These are phyloP conservation scores for Blastobotrys americana DNA, from an alignment of 805 yeast genomes.

Conservation along the genomic window DNA sequence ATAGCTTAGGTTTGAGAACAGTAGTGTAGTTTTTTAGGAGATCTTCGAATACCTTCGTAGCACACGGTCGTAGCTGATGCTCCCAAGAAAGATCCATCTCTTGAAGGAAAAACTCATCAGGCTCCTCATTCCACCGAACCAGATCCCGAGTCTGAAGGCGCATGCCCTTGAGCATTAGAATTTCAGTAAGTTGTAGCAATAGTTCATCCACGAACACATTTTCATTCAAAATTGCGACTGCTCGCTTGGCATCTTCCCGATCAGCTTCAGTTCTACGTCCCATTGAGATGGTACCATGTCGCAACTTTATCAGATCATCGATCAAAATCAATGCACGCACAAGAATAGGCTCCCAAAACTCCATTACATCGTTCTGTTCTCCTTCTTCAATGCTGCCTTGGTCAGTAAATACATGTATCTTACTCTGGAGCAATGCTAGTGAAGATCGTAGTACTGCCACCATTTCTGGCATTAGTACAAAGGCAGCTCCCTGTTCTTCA, in stretches of 20 bases:
- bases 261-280: slow-evolving; percentile 55
- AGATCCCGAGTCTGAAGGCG: slow-evolving; percentile 67
- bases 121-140: slow-evolving; percentile 76
- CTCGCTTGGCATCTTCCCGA: slow-evolving; percentile 52
- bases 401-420: slow-evolving; percentile 34
- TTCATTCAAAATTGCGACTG: slow-evolving; percentile 45
- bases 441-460: slow-evolving; percentile 51
- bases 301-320: slow-evolving; percentile 57
- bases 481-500: slow-evolving; percentile 57
- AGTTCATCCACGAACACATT: slow-evolving; percentile 54
- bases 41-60: slow-evolving; percentile 77
- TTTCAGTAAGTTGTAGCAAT: slow-evolving; percentile 52
- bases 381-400: slow-evolving; percentile 1
- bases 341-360: slow-evolving; percentile 69
- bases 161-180: slow-evolving; percentile 60
- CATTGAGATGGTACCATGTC: slow-evolving; percentile 56
- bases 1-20: slow-evolving; percentile 42
- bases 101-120: slow-evolving; percentile 89
- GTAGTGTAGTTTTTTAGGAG: slow-evolving; percentile 57
- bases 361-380: slow-evolving; percentile 42
- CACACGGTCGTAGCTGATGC: slow-evolving; percentile 76
- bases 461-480: slow-evolving; percentile 60
- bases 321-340: slow-evolving; percentile 52
- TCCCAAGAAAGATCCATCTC: slow-evolving; percentile 63
- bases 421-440: slow-evolving; percentile 54